phyloP scores from a whole-genome alignment of 306 rosid species.

The Vigna angularis region DNA sequence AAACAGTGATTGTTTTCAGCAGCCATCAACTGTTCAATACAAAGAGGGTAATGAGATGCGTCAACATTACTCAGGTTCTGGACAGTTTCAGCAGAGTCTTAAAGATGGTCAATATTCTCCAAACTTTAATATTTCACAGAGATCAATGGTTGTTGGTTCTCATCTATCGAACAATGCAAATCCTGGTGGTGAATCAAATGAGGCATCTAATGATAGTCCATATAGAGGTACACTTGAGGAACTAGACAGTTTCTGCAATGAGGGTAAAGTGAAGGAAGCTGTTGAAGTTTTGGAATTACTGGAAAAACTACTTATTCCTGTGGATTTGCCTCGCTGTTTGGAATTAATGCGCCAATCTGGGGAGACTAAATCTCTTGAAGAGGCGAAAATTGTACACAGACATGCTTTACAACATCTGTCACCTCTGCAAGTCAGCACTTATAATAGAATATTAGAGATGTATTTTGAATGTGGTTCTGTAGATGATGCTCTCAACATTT shows the following conservation, averaged over 20 bases:
- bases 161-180: conserved; percentile 42
- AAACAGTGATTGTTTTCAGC: conserved; percentile 40
- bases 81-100: conserved; percentile 51
- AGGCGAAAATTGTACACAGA: conserved; percentile 68
- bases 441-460: conserved; percentile 75
- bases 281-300: conserved; percentile 60
- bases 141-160: conserved; percentile 43
- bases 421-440: conserved; percentile 63
- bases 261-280: conserved; percentile 81
- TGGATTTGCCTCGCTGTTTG: conserved; percentile 61
- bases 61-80: conserved; percentile 47
- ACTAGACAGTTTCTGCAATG: conserved; percentile 64
- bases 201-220: conserved; percentile 43
- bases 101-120: conserved; percentile 44
- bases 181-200: conserved; percentile 44
- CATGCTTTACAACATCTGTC: conserved; percentile 49
- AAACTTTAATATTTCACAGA: conserved; percentile 43
- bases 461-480: conserved; percentile 80
- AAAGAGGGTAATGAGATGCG: conserved; percentile 25
- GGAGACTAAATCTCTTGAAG: conserved; percentile 65
- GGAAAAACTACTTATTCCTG: conserved; percentile 53
- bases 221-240: conserved; percentile 61
- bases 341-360: conserved; percentile 64
- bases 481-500: conserved; percentile 65
- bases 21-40: conserved; percentile 37